phyloP scores from a whole-genome alignment of 805 yeast species.

The Spathaspora passalidarum region DNA sequence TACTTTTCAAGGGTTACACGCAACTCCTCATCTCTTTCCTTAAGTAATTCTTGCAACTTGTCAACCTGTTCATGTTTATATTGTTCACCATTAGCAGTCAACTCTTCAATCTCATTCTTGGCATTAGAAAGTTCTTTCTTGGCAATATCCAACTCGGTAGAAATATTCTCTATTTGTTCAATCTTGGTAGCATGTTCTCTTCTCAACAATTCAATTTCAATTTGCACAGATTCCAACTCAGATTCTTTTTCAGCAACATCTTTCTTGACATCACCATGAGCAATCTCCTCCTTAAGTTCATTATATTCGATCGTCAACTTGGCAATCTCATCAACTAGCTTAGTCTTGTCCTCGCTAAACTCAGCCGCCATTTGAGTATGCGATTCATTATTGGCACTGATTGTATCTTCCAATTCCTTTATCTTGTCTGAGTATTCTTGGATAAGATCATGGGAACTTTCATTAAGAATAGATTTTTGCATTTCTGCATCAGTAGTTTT shows the following conservation, averaged over 20 bases:
- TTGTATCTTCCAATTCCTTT: conserved; percentile 36
- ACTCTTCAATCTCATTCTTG: background rate
- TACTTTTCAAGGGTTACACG: background rate
- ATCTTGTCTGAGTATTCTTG: conserved; percentile 49
- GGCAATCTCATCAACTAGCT: conserved; percentile 1
- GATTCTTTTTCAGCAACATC: conserved; percentile 1
- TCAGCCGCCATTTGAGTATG: conserved; percentile 10
- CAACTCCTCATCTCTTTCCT: background rate
- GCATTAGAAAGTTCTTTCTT: background rate
- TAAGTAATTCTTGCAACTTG: background rate
- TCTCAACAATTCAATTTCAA: background rate
- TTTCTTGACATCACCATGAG: background rate
- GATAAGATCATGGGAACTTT: conserved; percentile 48
- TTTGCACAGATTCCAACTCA: background rate
- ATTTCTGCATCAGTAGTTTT: conserved; percentile 47
- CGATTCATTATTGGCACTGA: conserved; percentile 12
- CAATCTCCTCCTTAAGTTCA: background rate
- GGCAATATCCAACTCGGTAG: background rate
- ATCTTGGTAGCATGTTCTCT: background rate
- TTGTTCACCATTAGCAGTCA: background rate
- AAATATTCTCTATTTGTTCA: background rate
- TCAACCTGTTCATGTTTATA: background rate
- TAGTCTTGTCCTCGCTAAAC: conserved; percentile 1
- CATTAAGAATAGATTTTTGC: conserved; percentile 46
- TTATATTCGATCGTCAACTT: background rate